Evolutionary conservation across 2,329 filamentous ascomycete species (phyloP).

Genomic region (Hypoxylon sp.): DNA sequence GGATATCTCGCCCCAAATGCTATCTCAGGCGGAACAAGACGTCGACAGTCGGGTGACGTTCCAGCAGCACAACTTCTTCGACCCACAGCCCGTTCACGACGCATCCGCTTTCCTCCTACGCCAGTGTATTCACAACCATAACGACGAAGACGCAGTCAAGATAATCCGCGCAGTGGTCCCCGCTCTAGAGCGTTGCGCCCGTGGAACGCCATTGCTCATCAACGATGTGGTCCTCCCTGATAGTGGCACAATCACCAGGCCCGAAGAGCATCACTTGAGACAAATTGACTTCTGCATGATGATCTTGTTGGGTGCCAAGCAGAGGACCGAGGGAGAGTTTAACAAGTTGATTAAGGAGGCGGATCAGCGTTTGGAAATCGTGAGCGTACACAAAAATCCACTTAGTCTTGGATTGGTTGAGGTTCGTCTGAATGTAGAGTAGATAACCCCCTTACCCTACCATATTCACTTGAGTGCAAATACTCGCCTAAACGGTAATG

Average conservation of each 20-base stretch:
- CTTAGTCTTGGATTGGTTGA: neutral
- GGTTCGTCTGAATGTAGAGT: neutral
- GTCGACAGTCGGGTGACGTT: neutral
- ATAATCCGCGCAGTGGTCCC: neutral
- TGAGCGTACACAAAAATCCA: neutral
- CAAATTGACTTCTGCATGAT: slow-evolving; percentile 1
- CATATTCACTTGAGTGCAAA: neutral
- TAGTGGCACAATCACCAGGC: neutral
- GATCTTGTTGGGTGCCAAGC: neutral
- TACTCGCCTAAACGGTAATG: neutral
- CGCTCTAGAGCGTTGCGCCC: neutral
- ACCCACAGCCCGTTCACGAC: neutral
- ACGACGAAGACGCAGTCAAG: slow-evolving; percentile 1
- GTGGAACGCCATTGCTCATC: neutral
- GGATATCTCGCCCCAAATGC: neutral
- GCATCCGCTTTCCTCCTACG: neutral
- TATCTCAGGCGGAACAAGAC: neutral
- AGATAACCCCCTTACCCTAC: neutral
- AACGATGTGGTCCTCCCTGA: neutral
- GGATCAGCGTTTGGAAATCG: neutral
- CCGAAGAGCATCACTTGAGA: neutral
- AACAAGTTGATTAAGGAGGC: neutral
- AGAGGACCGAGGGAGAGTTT: neutral
- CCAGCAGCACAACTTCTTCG: neutral
- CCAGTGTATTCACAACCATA: slow-evolving; percentile 1